Conservation (phyloP, 2,329 filamentous ascomycete species). For the Cladobotryum mycophilum region DNA sequence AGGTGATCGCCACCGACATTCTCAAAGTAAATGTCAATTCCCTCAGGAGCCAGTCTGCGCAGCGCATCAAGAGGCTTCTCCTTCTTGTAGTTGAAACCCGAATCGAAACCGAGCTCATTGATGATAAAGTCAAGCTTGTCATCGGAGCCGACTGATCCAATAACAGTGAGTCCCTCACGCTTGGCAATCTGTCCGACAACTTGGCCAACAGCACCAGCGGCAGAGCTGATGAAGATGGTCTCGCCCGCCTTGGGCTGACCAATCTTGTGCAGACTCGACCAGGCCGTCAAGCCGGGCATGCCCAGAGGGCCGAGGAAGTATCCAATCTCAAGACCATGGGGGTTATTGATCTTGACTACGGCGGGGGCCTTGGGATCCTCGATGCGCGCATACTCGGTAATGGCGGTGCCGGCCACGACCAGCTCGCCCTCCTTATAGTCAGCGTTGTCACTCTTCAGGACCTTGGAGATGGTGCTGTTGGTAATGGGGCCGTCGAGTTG, state of each 20-base stretch:
- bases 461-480: slow-evolving; percentile 58
- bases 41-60: slow-evolving; percentile 63
- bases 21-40: slow-evolving; percentile 63
- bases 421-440: slow-evolving; percentile 64
- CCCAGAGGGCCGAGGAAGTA: slow-evolving; percentile 66
- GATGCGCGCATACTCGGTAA: slow-evolving; percentile 64
- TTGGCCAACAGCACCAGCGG: slow-evolving; percentile 75
- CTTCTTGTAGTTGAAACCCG: slow-evolving; percentile 83
- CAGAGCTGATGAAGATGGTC: slow-evolving; percentile 76
- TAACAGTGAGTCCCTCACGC: slow-evolving; percentile 69
- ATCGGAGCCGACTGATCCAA: slow-evolving; percentile 73
- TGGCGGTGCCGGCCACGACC: slow-evolving; percentile 49
- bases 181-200: slow-evolving; percentile 80
- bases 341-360: slow-evolving; percentile 59
- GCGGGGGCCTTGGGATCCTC: slow-evolving; percentile 34
- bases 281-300: slow-evolving; percentile 60
- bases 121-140: slow-evolving; percentile 66
- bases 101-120: slow-evolving; percentile 46
- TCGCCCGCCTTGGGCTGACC: slow-evolving; percentile 59
- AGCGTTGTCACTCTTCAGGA: slow-evolving; percentile 61
- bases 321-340: slow-evolving; percentile 57
- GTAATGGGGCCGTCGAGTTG: slow-evolving; percentile 55
- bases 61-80: slow-evolving; percentile 65
- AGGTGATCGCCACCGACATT: slow-evolving; percentile 49
- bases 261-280: slow-evolving; percentile 61